Evolutionary conservation across 768 basidiomycete genomes (phyloP), one percentile per base, ranked within the genome.

Genomic region (Leccinum variicolor): DNA sequence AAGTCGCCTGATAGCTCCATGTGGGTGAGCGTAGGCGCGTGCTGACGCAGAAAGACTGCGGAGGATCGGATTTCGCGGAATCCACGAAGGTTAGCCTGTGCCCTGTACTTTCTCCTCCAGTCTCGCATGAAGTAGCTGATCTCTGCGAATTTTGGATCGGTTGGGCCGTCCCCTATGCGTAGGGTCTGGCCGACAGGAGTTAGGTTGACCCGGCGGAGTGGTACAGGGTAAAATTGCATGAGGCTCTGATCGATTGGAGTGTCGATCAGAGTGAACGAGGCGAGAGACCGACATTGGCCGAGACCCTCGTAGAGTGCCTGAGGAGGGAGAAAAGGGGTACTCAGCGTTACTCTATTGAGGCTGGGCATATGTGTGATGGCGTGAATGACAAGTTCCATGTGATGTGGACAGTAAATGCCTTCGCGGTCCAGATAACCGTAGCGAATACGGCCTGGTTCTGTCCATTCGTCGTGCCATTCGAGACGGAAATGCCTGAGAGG

Each of bases 391-490:
- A 64, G 63, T 3, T 68, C 67, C 41, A 73, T 56, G 55, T 72
- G 59, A 52, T 60, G n/a, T 0, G 72, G 67, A 41, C 64, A 65
- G 19, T 74, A 74, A 45, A 69, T 69, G 47, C 62, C 65, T 8
- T 74, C 69, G 50, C 69, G 72, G 62, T 72, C 72, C 29, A 71
- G 57, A 23, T 62, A 61, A 26, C 72, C 72, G 25, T 70, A 49
- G 53, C 73, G 73, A 21, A 74, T 62, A n/a, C 72, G 72, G 21
- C 63, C 67, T 1, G 72, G 74, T 31, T 73, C 72, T 29, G 72
- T 72, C 72, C 72, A 73, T 49, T 73, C 72, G 56, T 74, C 73
- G 41, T 71, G 72, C 72, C 72, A 73, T 34, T 73, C 62, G 33
- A 73, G 66, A 17, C 61, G 65, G 10, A 73, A 70, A 45, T 74